Percentiles rank a stretch among this genome's conserved stretches.
These are phyloP conservation scores for Septoria petroselini DNA, from an alignment of 2,329 filamentous ascomycete species.

Conservation along the genomic window DNA sequence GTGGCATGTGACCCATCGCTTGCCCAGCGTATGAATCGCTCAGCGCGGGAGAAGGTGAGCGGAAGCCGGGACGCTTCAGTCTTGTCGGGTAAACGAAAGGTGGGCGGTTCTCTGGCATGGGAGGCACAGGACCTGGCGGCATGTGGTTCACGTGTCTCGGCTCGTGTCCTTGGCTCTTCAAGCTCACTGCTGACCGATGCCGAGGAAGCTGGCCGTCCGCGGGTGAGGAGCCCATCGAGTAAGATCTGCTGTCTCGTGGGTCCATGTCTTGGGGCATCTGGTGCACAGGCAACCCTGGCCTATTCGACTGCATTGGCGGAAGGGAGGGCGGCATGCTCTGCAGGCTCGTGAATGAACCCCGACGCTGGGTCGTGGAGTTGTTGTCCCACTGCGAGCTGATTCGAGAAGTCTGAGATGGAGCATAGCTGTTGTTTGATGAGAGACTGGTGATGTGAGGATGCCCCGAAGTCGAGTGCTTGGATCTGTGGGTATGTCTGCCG, in stretches of 20 bases:
- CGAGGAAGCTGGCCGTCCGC: conserved; percentile 40
- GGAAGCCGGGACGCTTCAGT: conserved; percentile 43
- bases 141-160: conserved; percentile 31
- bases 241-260: conserved; percentile 42
- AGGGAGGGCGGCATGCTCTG: conserved; percentile 44
- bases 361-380: conserved; percentile 39
- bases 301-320: conserved; percentile 29
- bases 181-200: conserved; percentile 46
- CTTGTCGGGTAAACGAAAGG: conserved; percentile 45
- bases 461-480: conserved; percentile 39
- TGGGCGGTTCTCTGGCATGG: conserved; percentile 38
- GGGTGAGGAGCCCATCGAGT: conserved; percentile 43
- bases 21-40: conserved; percentile 40
- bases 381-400: conserved; percentile 42
- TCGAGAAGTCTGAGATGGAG: conserved; percentile 43
- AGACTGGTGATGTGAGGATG: conserved; percentile 24
- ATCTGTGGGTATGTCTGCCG: conserved; percentile 37
- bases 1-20: conserved; percentile 29
- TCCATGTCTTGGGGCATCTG: conserved; percentile 26
- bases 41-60: conserved; percentile 45
- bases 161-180: conserved; percentile 43
- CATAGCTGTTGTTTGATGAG: conserved; percentile 36
- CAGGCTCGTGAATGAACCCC: conserved; percentile 44
- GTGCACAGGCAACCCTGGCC: conserved; percentile 24
- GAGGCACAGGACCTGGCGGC: conserved; percentile 35